Conservation (phyloP, 306 rosid genomes). For the Citrullus mucosospermus region DNA sequence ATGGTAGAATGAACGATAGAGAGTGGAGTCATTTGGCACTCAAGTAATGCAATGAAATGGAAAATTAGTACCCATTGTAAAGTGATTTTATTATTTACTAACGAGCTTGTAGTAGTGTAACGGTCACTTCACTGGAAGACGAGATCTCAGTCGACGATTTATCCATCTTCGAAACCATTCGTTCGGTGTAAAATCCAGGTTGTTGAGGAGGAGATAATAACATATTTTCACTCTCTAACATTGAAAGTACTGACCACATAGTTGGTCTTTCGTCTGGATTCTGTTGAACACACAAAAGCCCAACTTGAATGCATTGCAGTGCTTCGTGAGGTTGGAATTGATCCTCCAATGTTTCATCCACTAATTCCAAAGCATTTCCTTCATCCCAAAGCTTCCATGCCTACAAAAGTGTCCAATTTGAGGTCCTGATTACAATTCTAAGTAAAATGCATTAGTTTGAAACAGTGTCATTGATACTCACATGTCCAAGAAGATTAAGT, state of each 20-base stretch:
- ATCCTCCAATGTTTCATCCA: constrained; percentile 5
- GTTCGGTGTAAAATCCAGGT: constrained; percentile 18
- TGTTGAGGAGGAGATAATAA: constrained; percentile 9
- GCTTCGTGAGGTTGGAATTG: constrained; percentile 7
- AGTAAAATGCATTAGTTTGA: too few species aligned
- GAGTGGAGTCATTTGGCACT: background rate
- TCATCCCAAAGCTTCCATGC: constrained; percentile 19
- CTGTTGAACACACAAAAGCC: constrained; percentile 22
- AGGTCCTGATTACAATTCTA: background rate
- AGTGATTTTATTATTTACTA: background rate
- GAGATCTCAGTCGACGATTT: background rate
- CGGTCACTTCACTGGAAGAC: constrained; percentile 1
- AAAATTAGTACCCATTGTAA: background rate
- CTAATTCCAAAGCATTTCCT: constrained; percentile 6
- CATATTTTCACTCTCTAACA: constrained; percentile 16
- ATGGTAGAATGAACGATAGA: too few species aligned
- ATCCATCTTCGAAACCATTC: background rate
- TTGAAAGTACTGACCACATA: constrained; percentile 16
- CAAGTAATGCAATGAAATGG: background rate
- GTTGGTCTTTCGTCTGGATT: constrained; percentile 18
- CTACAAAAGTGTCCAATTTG: background rate
- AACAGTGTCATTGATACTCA: background rate
- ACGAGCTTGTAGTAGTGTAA: constrained; percentile 10
- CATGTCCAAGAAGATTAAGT: constrained; percentile 22
- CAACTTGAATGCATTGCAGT: constrained; percentile 14